Evolutionary conservation across 208 protist species (phyloP).

Genomic region (Balamuthia mandrillaris): DNA sequence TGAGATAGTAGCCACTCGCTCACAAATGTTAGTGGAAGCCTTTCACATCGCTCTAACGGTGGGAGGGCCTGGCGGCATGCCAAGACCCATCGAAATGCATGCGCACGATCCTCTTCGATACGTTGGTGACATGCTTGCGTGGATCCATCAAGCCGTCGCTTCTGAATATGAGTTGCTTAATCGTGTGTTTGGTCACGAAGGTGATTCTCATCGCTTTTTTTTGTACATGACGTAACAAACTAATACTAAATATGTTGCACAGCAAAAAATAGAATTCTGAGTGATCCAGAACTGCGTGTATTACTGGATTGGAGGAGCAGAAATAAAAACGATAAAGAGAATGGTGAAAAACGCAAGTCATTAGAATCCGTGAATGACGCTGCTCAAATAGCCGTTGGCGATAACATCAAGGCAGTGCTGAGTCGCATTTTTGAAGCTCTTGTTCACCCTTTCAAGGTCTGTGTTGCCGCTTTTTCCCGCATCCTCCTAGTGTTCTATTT

Average conservation of each 20-base stretch:
- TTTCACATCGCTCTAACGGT: slow-evolving; percentile 50
- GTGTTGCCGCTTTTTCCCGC: background rate
- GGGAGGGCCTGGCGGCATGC: slow-evolving; percentile 59
- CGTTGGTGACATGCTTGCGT: slow-evolving; percentile 74
- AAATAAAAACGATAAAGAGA: too few species aligned
- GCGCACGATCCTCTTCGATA: slow-evolving; percentile 72
- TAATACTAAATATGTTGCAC: too few species aligned
- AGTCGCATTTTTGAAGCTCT: slow-evolving; percentile 47
- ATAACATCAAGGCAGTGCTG: too few species aligned
- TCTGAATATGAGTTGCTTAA: slow-evolving; percentile 5
- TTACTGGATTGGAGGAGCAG: too few species aligned
- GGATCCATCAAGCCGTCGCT: slow-evolving; percentile 63
- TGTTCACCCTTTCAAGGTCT: slow-evolving; percentile 37
- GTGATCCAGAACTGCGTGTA: too few species aligned
- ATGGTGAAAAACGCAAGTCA: background rate
- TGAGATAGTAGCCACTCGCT: background rate
- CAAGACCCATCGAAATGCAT: slow-evolving; percentile 70
- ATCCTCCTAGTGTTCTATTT: background rate
- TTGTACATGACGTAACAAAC: background rate
- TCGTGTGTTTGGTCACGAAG: background rate
- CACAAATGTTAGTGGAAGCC: background rate
- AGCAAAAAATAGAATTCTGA: too few species aligned
- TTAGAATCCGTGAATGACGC: background rate
- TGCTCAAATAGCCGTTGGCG: background rate
- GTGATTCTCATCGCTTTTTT: background rate